Base-by-base conservation (phyloP, 345 rosid species). In the Firmiana major region DNA sequence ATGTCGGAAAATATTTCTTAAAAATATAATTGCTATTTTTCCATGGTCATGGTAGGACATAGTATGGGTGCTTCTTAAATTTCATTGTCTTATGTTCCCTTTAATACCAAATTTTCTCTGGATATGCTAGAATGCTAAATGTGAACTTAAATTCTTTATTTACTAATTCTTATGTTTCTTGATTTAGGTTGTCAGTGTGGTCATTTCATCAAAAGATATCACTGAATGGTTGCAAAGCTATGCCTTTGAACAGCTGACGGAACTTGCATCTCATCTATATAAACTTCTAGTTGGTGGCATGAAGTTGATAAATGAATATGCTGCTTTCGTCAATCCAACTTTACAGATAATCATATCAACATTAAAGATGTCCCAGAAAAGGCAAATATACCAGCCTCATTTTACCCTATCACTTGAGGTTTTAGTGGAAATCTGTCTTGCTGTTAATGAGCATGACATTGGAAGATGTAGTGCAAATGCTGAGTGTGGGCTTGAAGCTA, bases 181-280 rank as follows among this genome's bases (percentile, higher is more conserved):
- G 46, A 65, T 49, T 76, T 84, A 96, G 99, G 88, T 91, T 71
- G 86, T 86, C 70, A 72, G 59, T 38, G 83, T 76, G 76, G 82
- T 81, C 74, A 80, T 90, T 75, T 85, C 87, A 76, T 90, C 83
- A 76, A 82, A 87, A 82, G 85, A 80, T 84, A 81, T 88, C 36
- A 53, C 71, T 8, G 90, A 90, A 79, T 96, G 98, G 98, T 83
- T 96, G 85, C 93, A 91, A 83, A 79, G 85, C 63, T 78, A 71
- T 81, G 87, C 97, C 79, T 87, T 93, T 31, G 97, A 96, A 86
- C 94, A 87, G 88, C 85, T 93, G 62, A 84, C 82, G 78, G 94
- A 86, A 75, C 81, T 96, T 57, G 81, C 94, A 24, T 87, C 89
- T 80, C 87, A 86, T 83, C 85, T 96, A 63, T 85, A 83, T 85